Evolutionary conservation across 1,284 basidiomycete genomes (phyloP).

Genomic region (Rhodotorula sp.): DNA sequence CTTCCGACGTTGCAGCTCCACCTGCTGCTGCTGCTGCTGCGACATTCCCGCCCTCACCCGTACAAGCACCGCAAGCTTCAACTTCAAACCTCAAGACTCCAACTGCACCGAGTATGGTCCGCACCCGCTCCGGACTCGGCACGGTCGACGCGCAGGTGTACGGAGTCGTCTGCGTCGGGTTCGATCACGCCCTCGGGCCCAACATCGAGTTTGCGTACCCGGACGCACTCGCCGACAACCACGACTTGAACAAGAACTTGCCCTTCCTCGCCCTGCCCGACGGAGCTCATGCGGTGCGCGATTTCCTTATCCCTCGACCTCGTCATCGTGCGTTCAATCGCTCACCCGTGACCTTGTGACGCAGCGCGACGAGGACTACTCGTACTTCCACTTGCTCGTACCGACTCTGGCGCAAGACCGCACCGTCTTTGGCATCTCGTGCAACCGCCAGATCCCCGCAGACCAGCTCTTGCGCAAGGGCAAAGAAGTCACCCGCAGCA

Average conservation of each 20-base stretch:
- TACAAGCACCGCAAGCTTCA: background rate
- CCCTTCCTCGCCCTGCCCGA: constrained; percentile 98
- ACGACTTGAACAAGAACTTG: constrained; percentile 75
- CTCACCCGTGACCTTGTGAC: too few relatives aligned
- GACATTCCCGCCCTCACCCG: background rate
- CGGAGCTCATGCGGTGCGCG: constrained; percentile 82
- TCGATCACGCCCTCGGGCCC: constrained; percentile 65
- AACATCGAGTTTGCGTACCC: constrained; percentile 73
- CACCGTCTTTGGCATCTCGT: constrained; percentile 94
- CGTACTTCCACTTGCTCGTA: constrained; percentile 80
- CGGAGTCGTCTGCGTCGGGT: constrained; percentile 42
- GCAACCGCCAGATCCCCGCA: constrained; percentile 91
- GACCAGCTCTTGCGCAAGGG: constrained; percentile 76
- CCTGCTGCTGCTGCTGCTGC: background rate
- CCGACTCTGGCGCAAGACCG: constrained; percentile 47
- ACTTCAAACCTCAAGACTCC: background rate
- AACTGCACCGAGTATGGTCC: constrained; percentile 3
- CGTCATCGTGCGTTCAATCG: background rate
- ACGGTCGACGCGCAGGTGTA: constrained; percentile 12
- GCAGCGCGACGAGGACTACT: constrained; percentile 91
- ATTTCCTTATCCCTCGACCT: background rate
- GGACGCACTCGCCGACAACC: constrained; percentile 68
- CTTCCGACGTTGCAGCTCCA: background rate
- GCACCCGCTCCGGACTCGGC: constrained; percentile 2
- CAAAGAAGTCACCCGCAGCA: constrained; percentile 87